phyloP scores from a whole-genome alignment of 768 basidiomycete genomes.

The Leccinellum rugosiceps region DNA sequence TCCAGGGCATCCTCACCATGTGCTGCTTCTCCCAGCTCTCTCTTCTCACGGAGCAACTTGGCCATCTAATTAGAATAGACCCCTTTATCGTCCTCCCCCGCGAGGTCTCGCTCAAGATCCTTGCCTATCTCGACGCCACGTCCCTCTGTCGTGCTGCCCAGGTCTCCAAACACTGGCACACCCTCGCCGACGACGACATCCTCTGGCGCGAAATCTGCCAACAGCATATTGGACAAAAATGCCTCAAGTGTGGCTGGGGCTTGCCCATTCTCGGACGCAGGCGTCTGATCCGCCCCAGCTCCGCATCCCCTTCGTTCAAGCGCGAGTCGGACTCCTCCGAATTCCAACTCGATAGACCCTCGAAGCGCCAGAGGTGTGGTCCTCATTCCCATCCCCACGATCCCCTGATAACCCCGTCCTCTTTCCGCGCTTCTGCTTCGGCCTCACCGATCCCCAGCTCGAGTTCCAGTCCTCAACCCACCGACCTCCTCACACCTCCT shows the following conservation, averaged over 20 bases:
- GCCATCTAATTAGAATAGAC: conserved; percentile 92
- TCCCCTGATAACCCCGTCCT: conserved; percentile 1
- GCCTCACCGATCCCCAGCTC: conserved; percentile 4
- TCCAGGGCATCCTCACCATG: conserved; percentile 97
- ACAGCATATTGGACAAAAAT: conserved; percentile 97
- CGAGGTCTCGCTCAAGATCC: conserved; percentile 83
- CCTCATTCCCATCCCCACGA: neutral
- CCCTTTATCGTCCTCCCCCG: conserved; percentile 89
- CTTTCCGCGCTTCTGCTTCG: conserved; percentile 16
- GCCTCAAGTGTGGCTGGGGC: conserved; percentile 96
- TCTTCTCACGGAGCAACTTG: conserved; percentile 88
- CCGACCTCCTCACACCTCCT: conserved; percentile 30
- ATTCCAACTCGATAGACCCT: conserved; percentile 32
- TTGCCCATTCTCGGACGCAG: conserved; percentile 85
- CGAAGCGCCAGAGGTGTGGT: conserved; percentile 48
- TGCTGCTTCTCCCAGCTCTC: conserved; percentile 99
- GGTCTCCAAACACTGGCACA: conserved; percentile 80
- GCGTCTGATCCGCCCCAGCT: conserved; percentile 42
- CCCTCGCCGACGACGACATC: conserved; percentile 90
- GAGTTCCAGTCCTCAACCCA: conserved; percentile 5
- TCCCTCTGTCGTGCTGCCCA: conserved; percentile 93
- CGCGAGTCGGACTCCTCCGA: conserved; percentile 37
- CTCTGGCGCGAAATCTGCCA: conserved; percentile 97
- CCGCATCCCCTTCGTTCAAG: conserved; percentile 38
- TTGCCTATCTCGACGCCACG: conserved; percentile 86